Base-by-base conservation (phyloP, 495 filamentous ascomycete species). In the Penicillium mononematosum region DNA sequence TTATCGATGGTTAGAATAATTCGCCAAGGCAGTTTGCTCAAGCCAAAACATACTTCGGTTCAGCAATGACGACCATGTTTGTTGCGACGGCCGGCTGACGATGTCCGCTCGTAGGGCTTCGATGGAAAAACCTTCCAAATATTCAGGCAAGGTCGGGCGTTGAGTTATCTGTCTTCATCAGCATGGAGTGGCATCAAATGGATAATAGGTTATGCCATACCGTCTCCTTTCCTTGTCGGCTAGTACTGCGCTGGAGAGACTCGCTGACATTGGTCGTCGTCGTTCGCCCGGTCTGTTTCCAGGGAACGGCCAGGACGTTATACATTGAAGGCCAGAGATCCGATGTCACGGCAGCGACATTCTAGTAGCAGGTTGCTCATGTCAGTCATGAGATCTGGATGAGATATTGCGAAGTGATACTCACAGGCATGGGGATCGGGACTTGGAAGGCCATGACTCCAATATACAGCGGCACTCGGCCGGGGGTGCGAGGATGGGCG, bases 381-480 rank as follows among this genome's bases (percentile, higher is more conserved):
- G 44, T 72, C 43, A 72, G 67, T 36, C 22, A 49, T 52, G 45
- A 12, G 46, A 29, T 46, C 16, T 16, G 19, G 19, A 31, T 32
- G 24, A 46, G 24, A 55, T 19, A 9, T 24, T 24, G 50, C 24
- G 38, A 39, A 31, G 17, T 34, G 24, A 24, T 62, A 41, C 75
- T 60, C 69, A 78, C 77, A 55, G 73, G 67, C 67, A 72, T 68
- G 46, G 67, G 66, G 45, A 73, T 66, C 47, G 76, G 66, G 55
- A 65, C 63, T 70, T 78, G 77, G 60, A 80, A 79, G 63, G 75
- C 78, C 79, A 82, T 82, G 66, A 57, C 70, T 70, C 67, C 63
- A 64, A 61, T 67, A 27, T 56, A 59, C 42, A 67, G 70, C 75
- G 74, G 76, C 75, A 47, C 75, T 66, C 45, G 74, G 76, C 76